phyloP scores from a whole-genome alignment of 1,139 yeast species.

The Sugiyamaella castrensis region DNA sequence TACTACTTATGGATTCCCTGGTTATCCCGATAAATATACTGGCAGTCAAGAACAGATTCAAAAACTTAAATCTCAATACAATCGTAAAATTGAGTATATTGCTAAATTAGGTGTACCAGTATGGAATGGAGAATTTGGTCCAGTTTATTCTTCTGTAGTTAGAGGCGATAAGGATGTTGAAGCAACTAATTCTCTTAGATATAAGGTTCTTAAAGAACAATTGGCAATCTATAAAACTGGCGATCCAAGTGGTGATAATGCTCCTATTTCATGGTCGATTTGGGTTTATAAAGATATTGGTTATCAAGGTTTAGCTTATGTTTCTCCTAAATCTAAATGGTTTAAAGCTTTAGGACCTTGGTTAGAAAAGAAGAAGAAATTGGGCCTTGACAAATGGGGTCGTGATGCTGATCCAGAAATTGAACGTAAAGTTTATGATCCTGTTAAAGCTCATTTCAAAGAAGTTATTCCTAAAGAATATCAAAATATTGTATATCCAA shows the following conservation, averaged over 20 bases:
- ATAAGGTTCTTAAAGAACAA: constrained; percentile 45
- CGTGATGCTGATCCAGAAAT: constrained; percentile 43
- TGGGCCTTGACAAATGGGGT: constrained; percentile 51
- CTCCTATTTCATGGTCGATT: constrained; percentile 49
- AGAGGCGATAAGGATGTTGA: constrained; percentile 44
- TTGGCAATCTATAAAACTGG: constrained; percentile 43
- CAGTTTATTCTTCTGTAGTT: constrained; percentile 46
- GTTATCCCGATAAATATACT: constrained; percentile 31
- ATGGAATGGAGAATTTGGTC: constrained; percentile 54
- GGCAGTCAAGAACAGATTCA: constrained; percentile 39
- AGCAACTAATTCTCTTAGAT: constrained; percentile 41
- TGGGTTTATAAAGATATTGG: constrained; percentile 53
- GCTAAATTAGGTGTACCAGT: constrained; percentile 42
- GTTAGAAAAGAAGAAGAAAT: constrained; percentile 42
- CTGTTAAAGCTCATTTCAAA: constrained; percentile 40
- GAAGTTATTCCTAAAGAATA: constrained; percentile 41
- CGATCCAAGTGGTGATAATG: constrained; percentile 47
- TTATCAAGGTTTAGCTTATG: constrained; percentile 47
- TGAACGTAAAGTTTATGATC: constrained; percentile 37
- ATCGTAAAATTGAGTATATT: constrained; percentile 45
- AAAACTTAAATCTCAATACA: constrained; percentile 39
- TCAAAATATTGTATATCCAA: constrained; percentile 43
- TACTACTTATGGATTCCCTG: constrained; percentile 43
- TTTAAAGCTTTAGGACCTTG: constrained; percentile 42
- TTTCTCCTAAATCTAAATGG: constrained; percentile 45